Evolutionary conservation across 257 asterid species (phyloP).

Genomic region (Perilla frutescens): DNA sequence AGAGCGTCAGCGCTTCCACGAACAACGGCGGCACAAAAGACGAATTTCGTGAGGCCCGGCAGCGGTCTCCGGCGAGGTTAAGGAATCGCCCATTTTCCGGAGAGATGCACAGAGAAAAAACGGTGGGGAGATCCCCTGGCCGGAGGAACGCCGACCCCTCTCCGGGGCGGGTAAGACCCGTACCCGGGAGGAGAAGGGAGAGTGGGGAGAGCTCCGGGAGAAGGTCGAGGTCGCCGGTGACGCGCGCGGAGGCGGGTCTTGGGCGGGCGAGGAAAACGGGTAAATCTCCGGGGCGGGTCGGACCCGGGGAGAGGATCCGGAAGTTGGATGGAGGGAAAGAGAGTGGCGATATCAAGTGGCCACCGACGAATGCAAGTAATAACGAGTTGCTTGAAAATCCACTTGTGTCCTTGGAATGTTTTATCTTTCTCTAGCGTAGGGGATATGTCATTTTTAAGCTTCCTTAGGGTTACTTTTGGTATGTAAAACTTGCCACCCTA

Average conservation of each 20-base stretch:
- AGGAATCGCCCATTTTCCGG: constrained; percentile 49
- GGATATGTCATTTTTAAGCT: constrained; percentile 12
- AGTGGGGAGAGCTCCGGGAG: constrained; percentile 63
- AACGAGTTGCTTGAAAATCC: constrained; percentile 86
- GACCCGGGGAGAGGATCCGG: constrained; percentile 54
- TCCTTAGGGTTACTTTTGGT: constrained; percentile 36
- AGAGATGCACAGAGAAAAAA: constrained; percentile 38
- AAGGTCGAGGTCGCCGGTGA: constrained; percentile 73
- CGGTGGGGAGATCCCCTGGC: constrained; percentile 57
- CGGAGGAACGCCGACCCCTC: constrained; percentile 55
- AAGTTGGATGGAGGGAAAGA: constrained; percentile 44
- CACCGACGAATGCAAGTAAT: constrained; percentile 48
- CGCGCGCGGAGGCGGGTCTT: constrained; percentile 48
- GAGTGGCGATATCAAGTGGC: constrained; percentile 43
- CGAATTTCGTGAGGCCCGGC: constrained; percentile 46
- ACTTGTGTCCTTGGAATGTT: constrained; percentile 93
- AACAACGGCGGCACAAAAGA: constrained; percentile 21
- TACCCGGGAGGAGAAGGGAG: constrained; percentile 45
- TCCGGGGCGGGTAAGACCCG: constrained; percentile 53
- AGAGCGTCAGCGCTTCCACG: constrained; percentile 42
- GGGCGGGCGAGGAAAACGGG: constrained; percentile 58
- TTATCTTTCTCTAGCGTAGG: constrained; percentile 66
- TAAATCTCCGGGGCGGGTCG: constrained; percentile 67
- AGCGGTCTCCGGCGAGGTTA: constrained; percentile 56
- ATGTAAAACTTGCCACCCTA: constrained; percentile 7